phyloP scores from a whole-genome alignment of 2,329 filamentous ascomycete genomes.

The Trichoderma koningiopsis region DNA sequence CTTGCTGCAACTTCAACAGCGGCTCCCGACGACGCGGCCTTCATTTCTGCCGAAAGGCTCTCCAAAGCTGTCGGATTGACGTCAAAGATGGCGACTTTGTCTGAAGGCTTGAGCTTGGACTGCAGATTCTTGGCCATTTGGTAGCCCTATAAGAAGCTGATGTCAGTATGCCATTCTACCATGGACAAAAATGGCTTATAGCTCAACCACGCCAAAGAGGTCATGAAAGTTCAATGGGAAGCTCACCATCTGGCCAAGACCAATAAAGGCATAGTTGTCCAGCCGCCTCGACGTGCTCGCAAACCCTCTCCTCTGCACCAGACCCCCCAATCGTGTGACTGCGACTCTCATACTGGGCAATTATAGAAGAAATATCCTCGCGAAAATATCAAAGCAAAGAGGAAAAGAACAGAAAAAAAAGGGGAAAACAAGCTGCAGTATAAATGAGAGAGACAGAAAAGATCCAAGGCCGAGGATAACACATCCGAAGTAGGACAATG shows the following conservation, averaged over 20 bases:
- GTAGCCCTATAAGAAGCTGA: slow-evolving; percentile 49
- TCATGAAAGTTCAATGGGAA: not conserved
- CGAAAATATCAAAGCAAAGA: not conserved
- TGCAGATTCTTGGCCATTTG: slow-evolving; percentile 66
- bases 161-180: slow-evolving; percentile 20
- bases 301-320: slow-evolving; percentile 51
- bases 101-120: slow-evolving; percentile 54
- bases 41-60: slow-evolving; percentile 52
- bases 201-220: not conserved
- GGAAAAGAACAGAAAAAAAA: not conserved
- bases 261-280: slow-evolving; percentile 61
- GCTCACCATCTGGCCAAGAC: slow-evolving; percentile 62
- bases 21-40: slow-evolving; percentile 48
- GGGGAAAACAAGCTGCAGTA: not conserved
- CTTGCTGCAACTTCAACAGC: slow-evolving; percentile 48
- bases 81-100: slow-evolving; percentile 58
- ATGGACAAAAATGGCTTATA: not conserved
- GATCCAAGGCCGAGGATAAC: slow-evolving; percentile 1
- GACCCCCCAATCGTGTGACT: slow-evolving; percentile 33
- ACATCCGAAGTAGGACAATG: slow-evolving; percentile 12
- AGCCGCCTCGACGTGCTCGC: slow-evolving; percentile 50
- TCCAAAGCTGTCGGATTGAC: slow-evolving; percentile 55
- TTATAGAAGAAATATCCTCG: not conserved
- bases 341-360: slow-evolving; percentile 30
- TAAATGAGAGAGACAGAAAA: not conserved